Evolutionary conservation across 208 protist species (phyloP), one percentile per base, ranked within the genome.

Genomic region (Trypanosoma melophagium): DNA sequence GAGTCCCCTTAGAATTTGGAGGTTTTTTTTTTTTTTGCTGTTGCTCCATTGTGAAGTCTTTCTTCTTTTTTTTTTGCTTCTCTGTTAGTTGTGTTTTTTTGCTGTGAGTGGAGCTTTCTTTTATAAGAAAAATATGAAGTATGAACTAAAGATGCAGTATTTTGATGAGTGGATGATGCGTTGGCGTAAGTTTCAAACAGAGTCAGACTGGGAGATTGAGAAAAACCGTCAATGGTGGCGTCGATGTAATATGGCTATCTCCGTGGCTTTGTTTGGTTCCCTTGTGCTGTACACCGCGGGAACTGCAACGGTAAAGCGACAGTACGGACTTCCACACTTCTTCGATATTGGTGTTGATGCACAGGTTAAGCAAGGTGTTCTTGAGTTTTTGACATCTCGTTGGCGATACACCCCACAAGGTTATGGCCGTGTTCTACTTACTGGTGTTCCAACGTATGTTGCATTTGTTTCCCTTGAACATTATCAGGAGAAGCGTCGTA

Each of bases 131-230:
- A 86, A 56, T 28, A 83, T 80, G 76, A 96, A 96, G 74, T 80
- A 86, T 61, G 90, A 96, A 66, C 53, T 96, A 17, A 91, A 80
- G n/a, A 63, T 96, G 75, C 90, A 96, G 83, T 85, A 87, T 72
- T 77, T 96, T 52, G 90, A 96, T 61, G 87, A 94, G 74, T 96
- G 90, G 90, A 96, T 96, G 90, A 81, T 96, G 60, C 87, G 87
- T 51, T 96, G 90, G 90, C 74, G 86, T 54, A 93, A 93, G 74
- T 96, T 92, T 70, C 90, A 96, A 75, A 94, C 90, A 21, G 83
- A 93, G 62, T 85, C 79, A n/a, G 90, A 96, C 74, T 96, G 83
- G 86, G 71, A 81, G 31, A 96, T 96, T 51, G 90, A 96, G 73
- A 85, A 85, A 64, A 83, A 85, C 65, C 84, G 84, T 55, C 90